A percentile compares a stretch with the other conserved stretches of the same genome.
Evolutionary conservation across 768 basidiomycete genomes (phyloP).

Genomic region (Russula lepida): DNA sequence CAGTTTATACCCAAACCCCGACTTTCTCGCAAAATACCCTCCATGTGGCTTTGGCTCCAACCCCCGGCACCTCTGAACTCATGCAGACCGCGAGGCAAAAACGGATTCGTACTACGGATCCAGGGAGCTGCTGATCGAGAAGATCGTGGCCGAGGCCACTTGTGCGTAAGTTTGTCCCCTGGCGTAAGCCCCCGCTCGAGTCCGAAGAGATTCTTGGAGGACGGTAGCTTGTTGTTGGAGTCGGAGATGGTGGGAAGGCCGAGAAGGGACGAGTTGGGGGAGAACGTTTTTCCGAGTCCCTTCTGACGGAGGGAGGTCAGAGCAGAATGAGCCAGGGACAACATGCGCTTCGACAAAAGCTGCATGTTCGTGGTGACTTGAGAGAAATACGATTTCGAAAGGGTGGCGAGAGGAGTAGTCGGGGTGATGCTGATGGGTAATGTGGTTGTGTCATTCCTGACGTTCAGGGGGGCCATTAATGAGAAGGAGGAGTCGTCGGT

Average conservation of each 20-base stretch:
- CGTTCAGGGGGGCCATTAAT: background rate
- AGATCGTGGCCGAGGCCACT: constrained; percentile 41
- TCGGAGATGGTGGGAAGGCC: background rate
- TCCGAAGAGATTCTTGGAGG: background rate
- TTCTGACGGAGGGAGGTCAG: background rate
- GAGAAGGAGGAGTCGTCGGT: background rate
- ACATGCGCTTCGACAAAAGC: background rate
- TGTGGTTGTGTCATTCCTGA: background rate
- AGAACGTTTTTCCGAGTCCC: no score
- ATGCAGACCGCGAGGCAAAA: constrained; percentile 11
- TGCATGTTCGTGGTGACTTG: background rate
- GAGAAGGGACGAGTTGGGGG: background rate
- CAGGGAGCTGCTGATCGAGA: constrained; percentile 15
- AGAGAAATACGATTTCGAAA: background rate
- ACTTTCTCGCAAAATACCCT: constrained; percentile 28
- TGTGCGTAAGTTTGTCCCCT: constrained; percentile 39
- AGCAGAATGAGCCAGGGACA: background rate
- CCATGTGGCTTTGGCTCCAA: constrained; percentile 5
- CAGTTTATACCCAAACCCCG: constrained; percentile 33
- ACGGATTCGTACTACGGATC: background rate
- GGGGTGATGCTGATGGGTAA: background rate
- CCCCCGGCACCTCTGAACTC: constrained; percentile 9
- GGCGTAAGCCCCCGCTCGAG: background rate
- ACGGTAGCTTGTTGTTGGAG: background rate
- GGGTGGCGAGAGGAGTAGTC: background rate